A percentile compares a stretch with the other conserved stretches of the same genome.
These are phyloP conservation scores for Pachysandra terminalis DNA, from an alignment of 164 flowering plant species.

Conservation along the genomic window DNA sequence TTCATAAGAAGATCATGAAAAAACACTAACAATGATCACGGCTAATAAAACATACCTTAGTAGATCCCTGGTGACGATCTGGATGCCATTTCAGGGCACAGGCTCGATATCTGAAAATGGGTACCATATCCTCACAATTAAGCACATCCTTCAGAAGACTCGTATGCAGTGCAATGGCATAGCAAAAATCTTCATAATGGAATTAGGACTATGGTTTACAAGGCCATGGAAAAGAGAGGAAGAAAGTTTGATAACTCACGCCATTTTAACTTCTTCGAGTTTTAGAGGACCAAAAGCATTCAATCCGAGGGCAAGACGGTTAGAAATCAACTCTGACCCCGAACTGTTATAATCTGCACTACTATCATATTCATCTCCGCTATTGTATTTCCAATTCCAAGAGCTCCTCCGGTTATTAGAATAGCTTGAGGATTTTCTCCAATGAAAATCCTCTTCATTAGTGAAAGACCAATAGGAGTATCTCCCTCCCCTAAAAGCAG, in stretches of 20 bases:
- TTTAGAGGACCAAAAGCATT: conserved; percentile 72
- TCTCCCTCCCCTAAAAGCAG: conserved; percentile 53
- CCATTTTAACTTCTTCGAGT: conserved; percentile 79
- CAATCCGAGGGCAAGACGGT: conserved; percentile 74
- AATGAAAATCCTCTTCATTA: conserved; percentile 41
- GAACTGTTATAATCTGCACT: conserved; percentile 31
- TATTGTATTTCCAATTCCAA: conserved; percentile 37
- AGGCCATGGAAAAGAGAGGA: not conserved
- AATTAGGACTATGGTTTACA: not conserved
- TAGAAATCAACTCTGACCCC: conserved; percentile 36
- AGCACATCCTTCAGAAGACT: not conserved
- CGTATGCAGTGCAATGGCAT: conserved; percentile 3
- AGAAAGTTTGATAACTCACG: conserved; percentile 46
- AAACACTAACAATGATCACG: too few relatives aligned
- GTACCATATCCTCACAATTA: not conserved
- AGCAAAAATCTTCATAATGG: not conserved
- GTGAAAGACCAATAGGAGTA: conserved; percentile 51
- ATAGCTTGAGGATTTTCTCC: conserved; percentile 42
- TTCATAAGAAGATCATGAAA: too few relatives aligned
- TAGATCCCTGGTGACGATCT: conserved; percentile 86
- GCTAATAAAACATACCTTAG: conserved; percentile 56
- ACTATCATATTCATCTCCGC: conserved; percentile 52
- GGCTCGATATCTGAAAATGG: conserved; percentile 59
- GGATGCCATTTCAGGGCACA: conserved; percentile 99
- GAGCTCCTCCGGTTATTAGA: conserved; percentile 30